A percentile compares a stretch with the other conserved stretches of the same genome.
Conservation (phyloP, 1,139 yeast species). For the Sugiyamaella sp. region DNA sequence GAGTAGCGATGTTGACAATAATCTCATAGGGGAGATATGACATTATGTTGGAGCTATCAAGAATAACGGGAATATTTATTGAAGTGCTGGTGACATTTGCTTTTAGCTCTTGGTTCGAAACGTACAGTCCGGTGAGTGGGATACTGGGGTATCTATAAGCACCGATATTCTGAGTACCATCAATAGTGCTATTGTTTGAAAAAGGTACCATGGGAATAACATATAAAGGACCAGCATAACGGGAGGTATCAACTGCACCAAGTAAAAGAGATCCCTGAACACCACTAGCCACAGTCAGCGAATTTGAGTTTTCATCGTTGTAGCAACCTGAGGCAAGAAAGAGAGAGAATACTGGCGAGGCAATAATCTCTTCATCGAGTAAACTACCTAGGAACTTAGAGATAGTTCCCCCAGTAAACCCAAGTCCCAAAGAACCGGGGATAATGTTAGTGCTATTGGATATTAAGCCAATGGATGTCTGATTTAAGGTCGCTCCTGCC, state of each 20-base stretch:
- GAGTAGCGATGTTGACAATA: slow-evolving; percentile 69
- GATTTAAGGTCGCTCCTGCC: slow-evolving; percentile 18
- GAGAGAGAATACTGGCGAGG: slow-evolving; percentile 29
- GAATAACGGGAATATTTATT: slow-evolving; percentile 55
- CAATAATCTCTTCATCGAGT: slow-evolving; percentile 19
- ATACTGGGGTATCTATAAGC: slow-evolving; percentile 52
- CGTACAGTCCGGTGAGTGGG: slow-evolving; percentile 56
- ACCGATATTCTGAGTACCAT: not conserved
- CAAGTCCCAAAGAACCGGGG: slow-evolving; percentile 34
- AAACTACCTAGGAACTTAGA: slow-evolving; percentile 14
- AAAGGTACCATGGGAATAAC: slow-evolving; percentile 31
- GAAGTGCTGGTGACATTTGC: slow-evolving; percentile 44
- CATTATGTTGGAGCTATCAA: slow-evolving; percentile 61
- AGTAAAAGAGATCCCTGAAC: slow-evolving; percentile 26
- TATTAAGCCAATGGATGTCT: slow-evolving; percentile 30
- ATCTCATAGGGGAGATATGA: slow-evolving; percentile 61
- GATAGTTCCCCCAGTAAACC: slow-evolving; percentile 17
- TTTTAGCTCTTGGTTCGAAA: slow-evolving; percentile 48
- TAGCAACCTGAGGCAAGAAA: slow-evolving; percentile 18
- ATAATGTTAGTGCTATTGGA: slow-evolving; percentile 24
- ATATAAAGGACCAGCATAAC: slow-evolving; percentile 27
- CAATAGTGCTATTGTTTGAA: slow-evolving; percentile 2
- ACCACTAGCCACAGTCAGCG: not conserved
- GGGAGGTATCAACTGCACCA: slow-evolving; percentile 33
- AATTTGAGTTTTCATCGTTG: slow-evolving; percentile 3